phyloP scores from a whole-genome alignment of 225 moss, liverwort and hornwort species.

The Thuidium tamariscinum region DNA sequence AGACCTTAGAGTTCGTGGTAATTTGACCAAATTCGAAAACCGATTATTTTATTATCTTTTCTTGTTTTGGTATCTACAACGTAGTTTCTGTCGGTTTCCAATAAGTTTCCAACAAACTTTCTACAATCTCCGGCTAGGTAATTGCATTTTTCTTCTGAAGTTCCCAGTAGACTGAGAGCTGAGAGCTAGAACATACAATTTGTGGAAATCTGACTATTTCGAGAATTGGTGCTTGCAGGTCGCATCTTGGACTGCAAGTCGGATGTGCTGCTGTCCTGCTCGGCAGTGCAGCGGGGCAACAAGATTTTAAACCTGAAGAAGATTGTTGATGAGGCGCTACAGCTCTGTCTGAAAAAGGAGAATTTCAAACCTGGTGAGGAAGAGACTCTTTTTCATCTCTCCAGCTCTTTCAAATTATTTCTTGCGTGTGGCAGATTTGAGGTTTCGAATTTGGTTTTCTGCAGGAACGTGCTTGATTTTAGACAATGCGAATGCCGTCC shows the following conservation, averaged over 20 bases:
- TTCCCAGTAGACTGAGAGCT: neutral
- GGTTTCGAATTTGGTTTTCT: neutral
- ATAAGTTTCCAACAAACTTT: neutral
- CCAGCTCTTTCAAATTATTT: neutral
- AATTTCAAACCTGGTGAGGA: constrained; percentile 12
- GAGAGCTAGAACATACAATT: neutral
- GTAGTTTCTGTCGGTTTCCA: no score
- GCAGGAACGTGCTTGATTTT: constrained; percentile 50
- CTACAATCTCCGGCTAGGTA: neutral
- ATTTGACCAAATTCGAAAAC: neutral
- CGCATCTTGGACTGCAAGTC: constrained; percentile 64
- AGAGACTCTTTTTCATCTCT: neutral
- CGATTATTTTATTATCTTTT: neutral
- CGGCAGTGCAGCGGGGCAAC: constrained; percentile 44
- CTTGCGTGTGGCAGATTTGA: neutral
- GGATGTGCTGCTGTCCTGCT: constrained; percentile 45
- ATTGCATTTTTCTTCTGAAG: neutral
- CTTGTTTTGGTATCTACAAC: neutral
- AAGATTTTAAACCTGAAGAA: constrained; percentile 40
- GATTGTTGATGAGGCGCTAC: constrained; percentile 48
- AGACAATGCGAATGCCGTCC: constrained; percentile 36
- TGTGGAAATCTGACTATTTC: neutral
- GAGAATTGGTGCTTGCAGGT: neutral
- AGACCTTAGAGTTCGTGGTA: neutral
- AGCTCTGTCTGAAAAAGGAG: constrained; percentile 35